Evolutionary conservation across 1,139 yeast genomes (phyloP).

Genomic region (Diutina ranongensis): DNA sequence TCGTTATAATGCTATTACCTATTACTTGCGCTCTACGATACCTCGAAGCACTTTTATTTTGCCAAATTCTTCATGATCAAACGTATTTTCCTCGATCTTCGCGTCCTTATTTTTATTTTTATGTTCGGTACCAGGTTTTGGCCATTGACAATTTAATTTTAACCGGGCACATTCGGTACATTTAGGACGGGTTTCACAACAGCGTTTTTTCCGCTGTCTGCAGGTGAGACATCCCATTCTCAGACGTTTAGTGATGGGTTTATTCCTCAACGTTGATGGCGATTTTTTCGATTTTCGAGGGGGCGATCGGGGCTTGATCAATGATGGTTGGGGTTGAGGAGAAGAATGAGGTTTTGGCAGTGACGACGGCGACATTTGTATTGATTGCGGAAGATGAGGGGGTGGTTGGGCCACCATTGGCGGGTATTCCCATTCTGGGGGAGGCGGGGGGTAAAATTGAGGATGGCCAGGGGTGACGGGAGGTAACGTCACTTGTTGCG

Average conservation of each 20-base stretch:
- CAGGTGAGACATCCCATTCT: slow-evolving; percentile 39
- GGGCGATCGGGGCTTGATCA: neutral
- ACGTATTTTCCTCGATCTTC: slow-evolving; percentile 36
- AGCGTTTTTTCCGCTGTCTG: slow-evolving; percentile 33
- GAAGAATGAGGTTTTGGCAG: neutral
- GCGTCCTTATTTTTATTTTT: slow-evolving; percentile 37
- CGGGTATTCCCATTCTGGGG: neutral
- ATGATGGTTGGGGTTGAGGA: neutral
- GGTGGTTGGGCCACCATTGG: neutral
- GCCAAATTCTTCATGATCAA: slow-evolving; percentile 43
- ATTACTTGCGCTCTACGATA: slow-evolving; percentile 29
- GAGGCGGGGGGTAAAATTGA: neutral
- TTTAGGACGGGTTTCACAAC: slow-evolving; percentile 31
- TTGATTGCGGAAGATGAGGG: too few species aligned
- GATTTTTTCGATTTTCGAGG: neutral
- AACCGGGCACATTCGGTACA: slow-evolving; percentile 33
- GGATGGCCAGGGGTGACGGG: neutral
- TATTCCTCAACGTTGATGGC: neutral
- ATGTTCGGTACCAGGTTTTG: slow-evolving; percentile 37
- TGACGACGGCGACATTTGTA: neutral
- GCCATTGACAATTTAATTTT: slow-evolving; percentile 38
- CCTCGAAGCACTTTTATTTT: slow-evolving; percentile 52
- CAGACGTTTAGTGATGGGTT: slow-evolving; percentile 18
- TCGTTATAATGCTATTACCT: neutral
- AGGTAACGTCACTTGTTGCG: neutral